phyloP scores from a whole-genome alignment of 2,329 filamentous ascomycete genomes.

The Ceratocystis smalleyi region DNA sequence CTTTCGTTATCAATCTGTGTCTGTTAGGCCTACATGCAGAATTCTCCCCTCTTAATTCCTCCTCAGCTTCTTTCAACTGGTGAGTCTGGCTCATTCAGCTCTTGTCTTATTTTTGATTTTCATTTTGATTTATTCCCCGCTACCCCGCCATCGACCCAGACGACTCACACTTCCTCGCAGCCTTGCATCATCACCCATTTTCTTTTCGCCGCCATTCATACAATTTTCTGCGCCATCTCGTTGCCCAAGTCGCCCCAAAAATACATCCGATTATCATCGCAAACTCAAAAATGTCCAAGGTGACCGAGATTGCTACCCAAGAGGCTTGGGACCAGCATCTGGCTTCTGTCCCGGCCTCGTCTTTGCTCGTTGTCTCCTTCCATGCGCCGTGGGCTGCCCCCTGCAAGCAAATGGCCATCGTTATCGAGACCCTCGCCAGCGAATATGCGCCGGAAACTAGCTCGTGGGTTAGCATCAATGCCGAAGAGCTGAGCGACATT shows the following conservation, averaged over 20 bases:
- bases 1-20: constrained; percentile 13
- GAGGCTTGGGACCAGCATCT: constrained; percentile 57
- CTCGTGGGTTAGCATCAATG: constrained; percentile 80
- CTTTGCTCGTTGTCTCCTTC: constrained; percentile 79
- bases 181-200: neutral
- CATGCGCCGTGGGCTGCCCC: constrained; percentile 94
- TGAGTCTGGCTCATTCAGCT: neutral
- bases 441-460: constrained; percentile 63
- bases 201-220: neutral
- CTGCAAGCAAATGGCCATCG: constrained; percentile 82
- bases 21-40: neutral
- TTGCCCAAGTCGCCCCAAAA: neutral
- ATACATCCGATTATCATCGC: too few species aligned
- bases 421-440: constrained; percentile 70
- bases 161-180: neutral
- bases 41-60: neutral
- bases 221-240: neutral
- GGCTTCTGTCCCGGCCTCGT: constrained; percentile 47
- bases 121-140: constrained; percentile 1
- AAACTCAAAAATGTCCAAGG: constrained; percentile 46
- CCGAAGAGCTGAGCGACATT: constrained; percentile 83
- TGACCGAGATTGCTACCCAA: constrained; percentile 62
- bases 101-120: neutral
- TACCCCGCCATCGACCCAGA: constrained; percentile 7
- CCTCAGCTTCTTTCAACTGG: neutral